These are phyloP conservation scores for Calocybe indica DNA, from an alignment of 768 basidiomycete genomes.

Conservation along the genomic window DNA sequence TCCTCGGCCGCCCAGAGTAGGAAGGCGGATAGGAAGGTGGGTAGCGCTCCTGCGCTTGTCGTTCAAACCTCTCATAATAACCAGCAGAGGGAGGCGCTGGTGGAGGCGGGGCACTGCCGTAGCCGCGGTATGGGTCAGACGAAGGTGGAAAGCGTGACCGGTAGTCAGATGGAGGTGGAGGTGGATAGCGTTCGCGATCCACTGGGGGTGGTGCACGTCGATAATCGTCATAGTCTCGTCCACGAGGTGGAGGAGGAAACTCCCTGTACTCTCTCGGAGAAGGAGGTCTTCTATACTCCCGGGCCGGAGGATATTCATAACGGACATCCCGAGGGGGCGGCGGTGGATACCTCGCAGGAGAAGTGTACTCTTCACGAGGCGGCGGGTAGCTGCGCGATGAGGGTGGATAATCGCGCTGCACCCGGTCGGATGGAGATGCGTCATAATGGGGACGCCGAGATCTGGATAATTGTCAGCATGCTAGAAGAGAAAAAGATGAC, in stretches of 20 bases:
- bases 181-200: slow-evolving; percentile 48
- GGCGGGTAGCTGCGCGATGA: slow-evolving; percentile 30
- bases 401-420: slow-evolving; percentile 50
- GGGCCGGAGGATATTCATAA: slow-evolving; percentile 52
- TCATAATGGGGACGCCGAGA: slow-evolving; percentile 43
- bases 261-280: slow-evolving; percentile 69
- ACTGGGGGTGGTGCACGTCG: slow-evolving; percentile 40
- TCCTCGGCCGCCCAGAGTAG: slow-evolving; percentile 49
- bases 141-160: slow-evolving; percentile 55
- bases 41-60: slow-evolving; percentile 48
- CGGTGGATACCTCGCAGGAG: slow-evolving; percentile 28
- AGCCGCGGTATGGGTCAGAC: slow-evolving; percentile 46
- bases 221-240: slow-evolving; percentile 69
- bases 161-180: slow-evolving; percentile 43
- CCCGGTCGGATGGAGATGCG: slow-evolving; percentile 50
- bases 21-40: slow-evolving; percentile 37
- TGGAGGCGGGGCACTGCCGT: slow-evolving; percentile 45
- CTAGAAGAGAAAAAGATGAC: neutral
- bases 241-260: slow-evolving; percentile 41
- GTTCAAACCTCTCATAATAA: slow-evolving; percentile 58
- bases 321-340: slow-evolving; percentile 50
- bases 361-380: slow-evolving; percentile 51
- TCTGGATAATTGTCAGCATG: slow-evolving; percentile 10
- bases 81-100: slow-evolving; percentile 42
- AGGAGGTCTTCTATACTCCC: slow-evolving; percentile 57